phyloP scores from a whole-genome alignment of 306 rosid species.

The Cicer chorassanicum region DNA sequence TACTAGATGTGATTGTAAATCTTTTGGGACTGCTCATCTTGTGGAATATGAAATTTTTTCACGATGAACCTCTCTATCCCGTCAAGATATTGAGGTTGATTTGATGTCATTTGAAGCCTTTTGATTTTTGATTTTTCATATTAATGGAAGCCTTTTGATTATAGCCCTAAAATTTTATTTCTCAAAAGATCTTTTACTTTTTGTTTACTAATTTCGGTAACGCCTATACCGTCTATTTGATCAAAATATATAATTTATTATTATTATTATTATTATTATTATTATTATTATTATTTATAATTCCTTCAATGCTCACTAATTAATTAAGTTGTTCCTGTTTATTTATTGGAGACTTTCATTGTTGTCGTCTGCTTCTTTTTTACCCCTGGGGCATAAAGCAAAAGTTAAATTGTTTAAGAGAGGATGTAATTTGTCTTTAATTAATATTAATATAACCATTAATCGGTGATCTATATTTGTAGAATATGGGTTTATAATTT shows the following conservation, averaged over 20 bases:
- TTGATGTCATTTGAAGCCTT: slow-evolving; percentile 28
- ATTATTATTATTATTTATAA: neutral
- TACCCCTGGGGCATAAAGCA: neutral
- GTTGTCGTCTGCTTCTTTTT: neutral
- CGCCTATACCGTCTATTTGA: neutral
- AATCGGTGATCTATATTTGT: neutral
- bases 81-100: slow-evolving; percentile 39
- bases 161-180: slow-evolving; percentile 23
- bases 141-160: neutral
- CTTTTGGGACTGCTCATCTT: neutral
- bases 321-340: neutral
- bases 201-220: neutral
- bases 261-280: neutral
- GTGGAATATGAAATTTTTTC: slow-evolving; percentile 14
- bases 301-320: neutral
- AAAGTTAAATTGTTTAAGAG: neutral
- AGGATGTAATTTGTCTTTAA: neutral
- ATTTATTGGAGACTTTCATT: neutral
- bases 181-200: neutral
- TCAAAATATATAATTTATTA: too few relatives aligned
- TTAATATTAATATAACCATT: neutral
- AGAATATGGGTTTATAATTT: neutral
- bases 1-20: neutral
- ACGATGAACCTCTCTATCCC: neutral
- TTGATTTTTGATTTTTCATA: neutral